These are phyloP conservation scores for Elongisporangium undulatum DNA, from an alignment of 352 stramenopile species.

Conservation along the genomic window DNA sequence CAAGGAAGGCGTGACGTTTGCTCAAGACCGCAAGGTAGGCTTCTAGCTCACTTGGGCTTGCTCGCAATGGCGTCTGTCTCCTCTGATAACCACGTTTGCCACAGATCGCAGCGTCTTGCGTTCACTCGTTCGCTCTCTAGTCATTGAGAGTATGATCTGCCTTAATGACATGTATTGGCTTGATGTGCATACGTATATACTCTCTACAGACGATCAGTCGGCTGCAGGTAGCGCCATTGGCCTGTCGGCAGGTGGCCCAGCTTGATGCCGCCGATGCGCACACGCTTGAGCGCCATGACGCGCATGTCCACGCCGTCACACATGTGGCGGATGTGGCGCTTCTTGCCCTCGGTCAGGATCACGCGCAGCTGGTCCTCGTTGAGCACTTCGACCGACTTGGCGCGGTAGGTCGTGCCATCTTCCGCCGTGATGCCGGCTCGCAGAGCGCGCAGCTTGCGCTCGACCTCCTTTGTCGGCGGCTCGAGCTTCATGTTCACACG, in stretches of 20 bases:
- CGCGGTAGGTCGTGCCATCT: slow-evolving; percentile 62
- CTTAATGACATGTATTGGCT: not conserved
- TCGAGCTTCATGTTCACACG: slow-evolving; percentile 59
- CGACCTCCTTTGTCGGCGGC: slow-evolving; percentile 25
- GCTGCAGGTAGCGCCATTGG: slow-evolving; percentile 80
- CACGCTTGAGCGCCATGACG: slow-evolving; percentile 89
- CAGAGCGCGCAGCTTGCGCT: slow-evolving; percentile 31
- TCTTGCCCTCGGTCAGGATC: slow-evolving; percentile 92
- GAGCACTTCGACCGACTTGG: slow-evolving; percentile 73
- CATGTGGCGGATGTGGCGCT: slow-evolving; percentile 97
- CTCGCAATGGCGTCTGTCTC: too few relatives aligned
- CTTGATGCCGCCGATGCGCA: slow-evolving; percentile 88
- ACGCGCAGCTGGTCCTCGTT: slow-evolving; percentile 85
- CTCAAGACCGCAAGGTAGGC: slow-evolving; percentile 51
- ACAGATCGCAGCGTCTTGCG: slow-evolving; percentile 40
- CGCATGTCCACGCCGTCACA: slow-evolving; percentile 88
- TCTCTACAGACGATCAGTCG: slow-evolving; percentile 48
- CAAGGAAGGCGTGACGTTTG: slow-evolving; percentile 66
- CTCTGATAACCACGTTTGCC: not conserved
- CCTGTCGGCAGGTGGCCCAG: slow-evolving; percentile 65
- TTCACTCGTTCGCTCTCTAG: slow-evolving; percentile 35
- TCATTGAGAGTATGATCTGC: not conserved
- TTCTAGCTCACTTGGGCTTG: too few relatives aligned
- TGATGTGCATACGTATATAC: slow-evolving; percentile 3
- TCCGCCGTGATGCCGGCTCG: slow-evolving; percentile 48